These are phyloP conservation scores for Aspergillus piperis DNA, from an alignment of 2,329 filamentous ascomycete species.

Conservation along the genomic window DNA sequence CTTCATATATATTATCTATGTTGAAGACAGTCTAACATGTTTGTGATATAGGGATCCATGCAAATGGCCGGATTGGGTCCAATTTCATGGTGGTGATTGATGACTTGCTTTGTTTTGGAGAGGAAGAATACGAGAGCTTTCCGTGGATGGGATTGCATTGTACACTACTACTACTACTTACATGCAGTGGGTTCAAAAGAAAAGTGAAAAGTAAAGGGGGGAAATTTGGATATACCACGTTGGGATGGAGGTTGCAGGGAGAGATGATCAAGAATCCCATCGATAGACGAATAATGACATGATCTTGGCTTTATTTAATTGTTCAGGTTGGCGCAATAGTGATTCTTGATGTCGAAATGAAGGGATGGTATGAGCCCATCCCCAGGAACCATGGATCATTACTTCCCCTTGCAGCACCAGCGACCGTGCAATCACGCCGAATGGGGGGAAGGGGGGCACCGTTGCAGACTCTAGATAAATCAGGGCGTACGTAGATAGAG, in stretches of 20 bases:
- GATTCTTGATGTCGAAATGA: not conserved
- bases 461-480: not conserved
- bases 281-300: slow-evolving; percentile 11
- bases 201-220: not conserved
- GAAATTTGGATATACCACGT: not conserved
- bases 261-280: not conserved
- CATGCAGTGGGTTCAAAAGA: no score
- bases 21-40: slow-evolving; percentile 13
- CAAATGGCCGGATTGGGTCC: slow-evolving; percentile 49
- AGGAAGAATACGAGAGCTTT: not conserved
- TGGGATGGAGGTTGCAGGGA: not conserved
- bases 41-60: slow-evolving; percentile 45
- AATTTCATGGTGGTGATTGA: slow-evolving; percentile 47
- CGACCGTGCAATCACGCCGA: no score
- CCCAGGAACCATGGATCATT: not conserved
- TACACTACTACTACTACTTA: not conserved
- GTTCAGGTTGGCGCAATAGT: not conserved
- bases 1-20: not conserved
- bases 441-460: no score
- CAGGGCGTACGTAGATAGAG: not conserved
- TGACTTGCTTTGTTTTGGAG: not conserved
- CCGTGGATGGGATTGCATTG: not conserved
- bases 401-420: no score
- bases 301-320: not conserved
- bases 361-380: not conserved